Percentiles rank a stretch among this genome's conserved stretches.
These are phyloP conservation scores for Exophiala calicioides DNA, from an alignment of 2,329 filamentous ascomycete genomes.

Conservation along the genomic window DNA sequence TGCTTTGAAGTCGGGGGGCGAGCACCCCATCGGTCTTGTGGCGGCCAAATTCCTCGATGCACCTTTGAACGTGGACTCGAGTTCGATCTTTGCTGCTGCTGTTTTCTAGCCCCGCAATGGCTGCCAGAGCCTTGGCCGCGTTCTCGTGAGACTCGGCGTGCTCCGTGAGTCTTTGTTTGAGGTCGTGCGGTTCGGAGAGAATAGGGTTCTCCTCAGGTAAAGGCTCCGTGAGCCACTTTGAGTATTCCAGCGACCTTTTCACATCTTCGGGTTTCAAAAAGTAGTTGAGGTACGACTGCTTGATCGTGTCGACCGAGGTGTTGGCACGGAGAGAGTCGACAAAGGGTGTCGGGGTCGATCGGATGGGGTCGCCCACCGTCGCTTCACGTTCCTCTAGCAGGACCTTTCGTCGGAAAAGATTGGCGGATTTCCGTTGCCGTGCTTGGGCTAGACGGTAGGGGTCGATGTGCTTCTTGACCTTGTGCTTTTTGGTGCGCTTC, in stretches of 20 bases:
- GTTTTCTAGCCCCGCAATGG: constrained; percentile 77
- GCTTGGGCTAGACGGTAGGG: constrained; percentile 81
- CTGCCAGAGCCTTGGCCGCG: constrained; percentile 72
- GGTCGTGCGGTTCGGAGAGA: constrained; percentile 43
- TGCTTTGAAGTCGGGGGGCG: constrained; percentile 57
- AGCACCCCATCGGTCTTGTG: constrained; percentile 80
- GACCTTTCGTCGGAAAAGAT: constrained; percentile 71
- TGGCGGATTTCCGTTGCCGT: constrained; percentile 79
- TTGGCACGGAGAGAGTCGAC: constrained; percentile 67
- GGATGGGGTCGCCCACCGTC: constrained; percentile 73
- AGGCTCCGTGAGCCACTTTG: constrained; percentile 62
- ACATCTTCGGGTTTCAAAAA: constrained; percentile 71
- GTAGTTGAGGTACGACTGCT: constrained; percentile 66
- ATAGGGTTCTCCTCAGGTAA: constrained; percentile 16
- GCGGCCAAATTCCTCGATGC: constrained; percentile 83
- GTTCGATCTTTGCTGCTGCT: constrained; percentile 75
- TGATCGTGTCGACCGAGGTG: constrained; percentile 27
- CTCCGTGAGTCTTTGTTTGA: constrained; percentile 34
- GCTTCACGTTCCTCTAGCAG: constrained; percentile 66
- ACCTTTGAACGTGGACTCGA: constrained; percentile 79
- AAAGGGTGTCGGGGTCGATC: constrained; percentile 78
- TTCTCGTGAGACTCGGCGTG: constrained; percentile 60
- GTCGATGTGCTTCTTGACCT: constrained; percentile 49
- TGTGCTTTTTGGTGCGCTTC: constrained; percentile 28
- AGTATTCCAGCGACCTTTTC: constrained; percentile 64